Conservation (phyloP, 1,139 yeast genomes). For the Kodamaea derodonti region DNA sequence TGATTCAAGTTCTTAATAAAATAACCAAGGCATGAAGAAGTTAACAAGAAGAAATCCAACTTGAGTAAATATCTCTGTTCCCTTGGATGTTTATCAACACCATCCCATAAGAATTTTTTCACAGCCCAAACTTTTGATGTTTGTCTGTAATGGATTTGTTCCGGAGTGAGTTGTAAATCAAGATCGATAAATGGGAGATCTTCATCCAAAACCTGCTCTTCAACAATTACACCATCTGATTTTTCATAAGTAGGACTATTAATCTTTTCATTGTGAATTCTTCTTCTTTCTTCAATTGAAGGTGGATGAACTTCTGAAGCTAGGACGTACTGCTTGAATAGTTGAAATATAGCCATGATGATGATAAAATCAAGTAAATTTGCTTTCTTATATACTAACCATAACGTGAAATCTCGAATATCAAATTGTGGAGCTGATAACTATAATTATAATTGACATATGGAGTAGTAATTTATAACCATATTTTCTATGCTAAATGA, state of each 20-base stretch:
- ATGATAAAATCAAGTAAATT: too few relatives aligned
- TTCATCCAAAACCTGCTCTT: neutral
- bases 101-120: conserved; percentile 44
- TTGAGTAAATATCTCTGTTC: conserved; percentile 19
- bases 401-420: too few relatives aligned
- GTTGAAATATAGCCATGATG: too few relatives aligned
- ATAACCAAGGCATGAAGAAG: conserved; percentile 21
- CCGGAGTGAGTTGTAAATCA: conserved; percentile 24
- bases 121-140: conserved; percentile 24
- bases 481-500: too few relatives aligned
- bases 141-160: conserved; percentile 23
- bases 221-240: neutral
- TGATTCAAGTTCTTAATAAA: conserved; percentile 38
- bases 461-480: too few relatives aligned
- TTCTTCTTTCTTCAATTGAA: neutral
- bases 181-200: conserved; percentile 28
- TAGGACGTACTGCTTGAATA: neutral
- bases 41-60: conserved; percentile 18
- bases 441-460: too few relatives aligned
- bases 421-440: too few relatives aligned
- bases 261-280: neutral
- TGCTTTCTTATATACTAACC: too few relatives aligned
- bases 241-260: neutral
- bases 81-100: conserved; percentile 40
- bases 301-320: neutral